These are phyloP conservation scores for Mycena metata DNA, from an alignment of 768 basidiomycete genomes.

Conservation along the genomic window DNA sequence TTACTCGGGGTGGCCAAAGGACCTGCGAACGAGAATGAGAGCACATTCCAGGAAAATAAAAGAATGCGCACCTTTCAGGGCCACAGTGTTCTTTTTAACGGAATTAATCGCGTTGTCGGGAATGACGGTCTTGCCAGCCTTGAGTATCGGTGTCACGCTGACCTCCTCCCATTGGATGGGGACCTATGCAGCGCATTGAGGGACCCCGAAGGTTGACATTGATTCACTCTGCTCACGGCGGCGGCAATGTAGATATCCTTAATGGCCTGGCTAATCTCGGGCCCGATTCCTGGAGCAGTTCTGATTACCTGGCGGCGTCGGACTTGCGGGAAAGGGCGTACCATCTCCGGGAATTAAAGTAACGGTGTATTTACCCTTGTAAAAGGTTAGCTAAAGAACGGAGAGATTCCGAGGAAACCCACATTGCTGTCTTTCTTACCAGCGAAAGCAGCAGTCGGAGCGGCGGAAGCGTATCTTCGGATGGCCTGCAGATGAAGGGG, in stretches of 20 bases:
- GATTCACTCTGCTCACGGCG: constrained; percentile 61
- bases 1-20: constrained; percentile 97
- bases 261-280: constrained; percentile 97
- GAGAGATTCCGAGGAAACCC: constrained; percentile 48
- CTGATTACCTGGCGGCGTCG: constrained; percentile 28
- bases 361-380: constrained; percentile 94
- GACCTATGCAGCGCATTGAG: constrained; percentile 66
- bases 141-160: constrained; percentile 93
- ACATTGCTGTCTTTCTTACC: constrained; percentile 92
- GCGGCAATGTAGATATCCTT: constrained; percentile 94
- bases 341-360: constrained; percentile 98
- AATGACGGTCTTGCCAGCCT: constrained; percentile 97
- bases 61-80: constrained; percentile 84
- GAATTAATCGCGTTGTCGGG: constrained; percentile 92
- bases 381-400: constrained; percentile 12
- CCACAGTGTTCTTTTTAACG: constrained; percentile 97
- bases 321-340: constrained; percentile 51
- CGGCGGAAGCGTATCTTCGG: constrained; percentile 78
- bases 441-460: constrained; percentile 91
- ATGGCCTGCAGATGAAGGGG: constrained; percentile 54
- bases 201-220: constrained; percentile 8
- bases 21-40: constrained; percentile 58
- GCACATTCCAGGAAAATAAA: constrained; percentile 10
- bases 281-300: constrained; percentile 85
- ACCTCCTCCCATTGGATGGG: constrained; percentile 99